Conservation (phyloP, 164 flowering plant genomes). For the Tetrastigma voinierianum region DNA sequence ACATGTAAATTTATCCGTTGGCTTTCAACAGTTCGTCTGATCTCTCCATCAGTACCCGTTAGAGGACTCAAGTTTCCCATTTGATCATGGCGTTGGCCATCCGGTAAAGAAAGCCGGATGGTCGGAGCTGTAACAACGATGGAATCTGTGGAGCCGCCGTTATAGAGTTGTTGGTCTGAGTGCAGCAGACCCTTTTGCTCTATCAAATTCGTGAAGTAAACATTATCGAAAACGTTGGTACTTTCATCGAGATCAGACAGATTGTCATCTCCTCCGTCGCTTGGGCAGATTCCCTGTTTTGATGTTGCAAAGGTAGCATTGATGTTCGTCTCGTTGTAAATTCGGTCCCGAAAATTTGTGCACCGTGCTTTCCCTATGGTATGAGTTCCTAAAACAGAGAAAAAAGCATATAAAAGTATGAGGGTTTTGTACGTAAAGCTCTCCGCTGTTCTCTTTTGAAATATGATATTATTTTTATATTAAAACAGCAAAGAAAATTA, state of each 20-base stretch:
- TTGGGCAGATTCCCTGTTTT: conserved; percentile 23
- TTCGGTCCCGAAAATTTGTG: conserved; percentile 22
- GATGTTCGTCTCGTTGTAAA: conserved; percentile 30
- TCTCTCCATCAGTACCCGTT: conserved; percentile 27
- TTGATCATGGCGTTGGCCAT: conserved; percentile 29
- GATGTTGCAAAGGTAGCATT: conserved; percentile 24
- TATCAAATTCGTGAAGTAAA: conserved; percentile 27
- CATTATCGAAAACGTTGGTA: conserved; percentile 25
- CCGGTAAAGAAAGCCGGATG: conserved; percentile 19
- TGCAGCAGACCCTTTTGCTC: conserved; percentile 28
- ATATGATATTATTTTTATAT: too few species aligned
- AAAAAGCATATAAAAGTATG: background rate
- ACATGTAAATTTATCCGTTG: conserved; percentile 2
- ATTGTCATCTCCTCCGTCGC: conserved; percentile 16
- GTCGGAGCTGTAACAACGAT: conserved; percentile 20
- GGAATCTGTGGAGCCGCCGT: conserved; percentile 15
- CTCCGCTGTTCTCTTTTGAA: too few species aligned
- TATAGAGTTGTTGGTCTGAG: conserved; percentile 33
- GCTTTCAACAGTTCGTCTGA: conserved; percentile 34
- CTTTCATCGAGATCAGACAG: conserved; percentile 23
- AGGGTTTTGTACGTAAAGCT: too few species aligned
- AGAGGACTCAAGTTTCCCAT: conserved; percentile 35
- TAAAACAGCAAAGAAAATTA: too few species aligned
- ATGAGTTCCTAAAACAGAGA: conserved; percentile 24
- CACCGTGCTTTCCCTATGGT: conserved; percentile 44